Base-by-base conservation (phyloP, 2,329 filamentous ascomycete genomes). In the Colletotrichum liaoningense region DNA sequence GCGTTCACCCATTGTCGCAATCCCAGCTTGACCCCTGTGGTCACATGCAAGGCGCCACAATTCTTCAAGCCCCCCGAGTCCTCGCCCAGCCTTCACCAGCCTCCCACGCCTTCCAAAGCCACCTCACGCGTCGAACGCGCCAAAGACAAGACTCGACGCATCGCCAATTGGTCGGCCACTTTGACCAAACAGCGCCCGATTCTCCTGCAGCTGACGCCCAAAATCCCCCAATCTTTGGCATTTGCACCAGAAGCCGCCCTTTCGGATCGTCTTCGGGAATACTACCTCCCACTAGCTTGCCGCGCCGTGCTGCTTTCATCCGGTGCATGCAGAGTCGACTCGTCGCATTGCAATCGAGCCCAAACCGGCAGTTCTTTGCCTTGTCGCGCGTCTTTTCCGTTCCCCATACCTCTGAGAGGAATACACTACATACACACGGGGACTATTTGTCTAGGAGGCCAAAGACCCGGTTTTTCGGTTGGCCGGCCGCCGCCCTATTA, bases 391-490 rank as follows among this genome's bases (percentile, higher is more conserved):
- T 42, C 38, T 66, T 67, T 55, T 26, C 26, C 42, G 60, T 24
- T 28, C 24, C 24, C 52, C 63, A 46, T 49, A 46, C 24, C 67
- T 71, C 62, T 57, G 49, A 71, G 66, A 66, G 46, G 30, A 63
- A 62, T 35, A 68, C 33, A 68, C 26, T 49, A 68, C 33, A 68
- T 33, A 52, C 42, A 57, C 24, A 42, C 62, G 55, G 33, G 55
- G 67, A 49, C 42, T 8, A 49, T 49, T 49, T 49, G 42, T 49
- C 19, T 49, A 22, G 19, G 46, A 73, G 67, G 67, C 62, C 46
- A 56, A 65, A 60, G 71, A 71, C 71, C 71, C 71, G 67, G 33
- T 73, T 73, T 73, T 65, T 70, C 65, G 67, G 71, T 73, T 71
- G 67, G 71, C 62, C 56, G 60, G 67, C 63, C 71, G 56, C 71